phyloP scores from a whole-genome alignment of 192 early-diverging fungal species.

The Umbelopsis sp. region DNA sequence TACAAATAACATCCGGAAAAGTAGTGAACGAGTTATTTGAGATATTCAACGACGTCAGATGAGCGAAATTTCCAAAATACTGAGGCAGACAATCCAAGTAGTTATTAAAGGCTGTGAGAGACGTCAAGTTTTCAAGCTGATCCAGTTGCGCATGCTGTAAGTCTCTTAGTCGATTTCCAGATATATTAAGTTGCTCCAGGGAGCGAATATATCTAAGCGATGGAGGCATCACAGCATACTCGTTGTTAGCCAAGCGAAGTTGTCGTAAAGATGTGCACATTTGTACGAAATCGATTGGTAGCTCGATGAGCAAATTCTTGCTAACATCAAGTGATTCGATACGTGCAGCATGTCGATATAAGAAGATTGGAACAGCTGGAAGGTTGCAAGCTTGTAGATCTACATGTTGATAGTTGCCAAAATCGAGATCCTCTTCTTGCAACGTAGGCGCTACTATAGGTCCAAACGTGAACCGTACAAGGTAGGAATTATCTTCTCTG shows the following conservation, averaged over 20 bases:
- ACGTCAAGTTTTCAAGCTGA: constrained; percentile 57
- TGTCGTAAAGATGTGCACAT: constrained; percentile 67
- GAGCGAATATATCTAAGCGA: constrained; percentile 65
- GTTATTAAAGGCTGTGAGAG: constrained; percentile 75
- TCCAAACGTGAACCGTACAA: constrained; percentile 78
- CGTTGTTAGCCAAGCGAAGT: constrained; percentile 72
- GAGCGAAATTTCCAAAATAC: constrained; percentile 56
- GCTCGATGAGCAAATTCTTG: constrained; percentile 76
- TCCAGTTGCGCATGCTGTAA: constrained; percentile 70
- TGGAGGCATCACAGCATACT: constrained; percentile 67
- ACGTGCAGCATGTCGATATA: constrained; percentile 70
- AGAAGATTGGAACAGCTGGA: constrained; percentile 78
- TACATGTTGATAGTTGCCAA: constrained; percentile 56
- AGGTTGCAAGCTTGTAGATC: constrained; percentile 75
- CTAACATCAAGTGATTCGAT: constrained; percentile 83
- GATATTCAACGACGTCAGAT: constrained; percentile 68
- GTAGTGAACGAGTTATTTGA: constrained; percentile 79
- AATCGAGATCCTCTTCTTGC: constrained; percentile 44
- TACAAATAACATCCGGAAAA: constrained; percentile 69
- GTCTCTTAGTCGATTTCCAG: constrained; percentile 70
- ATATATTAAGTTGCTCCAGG: constrained; percentile 76
- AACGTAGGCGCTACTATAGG: constrained; percentile 41
- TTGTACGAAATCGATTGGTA: constrained; percentile 85
- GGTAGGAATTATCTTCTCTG: constrained; percentile 84
- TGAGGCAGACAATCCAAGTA: constrained; percentile 71